Evolutionary conservation across 352 stramenopile species (phyloP).

Genomic region (Plasmopara halstedii): DNA sequence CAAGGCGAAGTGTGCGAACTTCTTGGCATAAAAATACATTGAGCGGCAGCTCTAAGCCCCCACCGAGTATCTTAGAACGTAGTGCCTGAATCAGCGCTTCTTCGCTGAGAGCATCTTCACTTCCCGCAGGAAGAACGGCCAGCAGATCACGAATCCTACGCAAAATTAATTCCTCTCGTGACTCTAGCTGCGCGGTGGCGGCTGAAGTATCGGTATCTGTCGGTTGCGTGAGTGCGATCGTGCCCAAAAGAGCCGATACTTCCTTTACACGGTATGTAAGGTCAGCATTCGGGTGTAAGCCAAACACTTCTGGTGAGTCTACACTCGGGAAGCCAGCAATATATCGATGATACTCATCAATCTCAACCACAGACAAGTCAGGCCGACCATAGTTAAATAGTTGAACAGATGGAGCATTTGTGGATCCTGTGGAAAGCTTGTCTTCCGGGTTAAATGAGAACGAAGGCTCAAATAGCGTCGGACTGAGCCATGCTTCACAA

Average conservation of each 20-base stretch:
- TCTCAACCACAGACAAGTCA: slow-evolving; percentile 31
- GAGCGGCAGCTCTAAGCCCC: slow-evolving; percentile 58
- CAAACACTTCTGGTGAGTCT: slow-evolving; percentile 76
- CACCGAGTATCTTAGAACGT: slow-evolving; percentile 36
- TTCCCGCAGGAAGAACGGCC: slow-evolving; percentile 34
- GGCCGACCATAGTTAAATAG: slow-evolving; percentile 55
- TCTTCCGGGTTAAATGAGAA: slow-evolving; percentile 72
- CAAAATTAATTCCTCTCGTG: slow-evolving; percentile 52
- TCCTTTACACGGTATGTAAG: slow-evolving; percentile 78
- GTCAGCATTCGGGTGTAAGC: slow-evolving; percentile 71
- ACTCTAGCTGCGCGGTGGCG: slow-evolving; percentile 25
- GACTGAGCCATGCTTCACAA: slow-evolving; percentile 68
- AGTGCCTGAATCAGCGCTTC: slow-evolving; percentile 25
- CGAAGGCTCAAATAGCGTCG: slow-evolving; percentile 37
- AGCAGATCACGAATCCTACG: slow-evolving; percentile 53
- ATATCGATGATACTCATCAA: slow-evolving; percentile 62
- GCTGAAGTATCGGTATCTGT: slow-evolving; percentile 28
- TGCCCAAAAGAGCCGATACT: slow-evolving; percentile 46
- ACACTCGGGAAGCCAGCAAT: slow-evolving; percentile 55
- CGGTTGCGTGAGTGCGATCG: slow-evolving; percentile 62
- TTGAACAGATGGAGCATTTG: slow-evolving; percentile 5
- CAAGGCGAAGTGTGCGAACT: slow-evolving; percentile 49
- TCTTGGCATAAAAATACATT: slow-evolving; percentile 79
- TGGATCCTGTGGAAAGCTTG: slow-evolving; percentile 21
- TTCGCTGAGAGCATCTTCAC: slow-evolving; percentile 37